These are phyloP conservation scores for Tolypocladium guangdongense DNA, from an alignment of 2,329 filamentous ascomycete genomes.

Conservation along the genomic window DNA sequence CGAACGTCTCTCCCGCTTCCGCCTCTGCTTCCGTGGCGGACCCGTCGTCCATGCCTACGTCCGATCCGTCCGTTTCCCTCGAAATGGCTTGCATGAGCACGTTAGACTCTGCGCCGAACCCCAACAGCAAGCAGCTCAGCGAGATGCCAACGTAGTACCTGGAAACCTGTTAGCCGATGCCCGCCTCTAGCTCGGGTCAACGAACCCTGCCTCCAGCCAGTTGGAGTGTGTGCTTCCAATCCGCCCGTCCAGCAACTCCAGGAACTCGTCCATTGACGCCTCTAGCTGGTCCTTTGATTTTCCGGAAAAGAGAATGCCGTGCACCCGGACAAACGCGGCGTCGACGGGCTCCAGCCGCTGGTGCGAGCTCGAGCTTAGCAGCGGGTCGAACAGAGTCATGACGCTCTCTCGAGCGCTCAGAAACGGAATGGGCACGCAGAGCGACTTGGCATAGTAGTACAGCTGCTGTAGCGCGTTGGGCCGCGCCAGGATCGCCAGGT, in stretches of 20 bases:
- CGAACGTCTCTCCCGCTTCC: conserved; percentile 16
- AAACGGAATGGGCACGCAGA: conserved; percentile 60
- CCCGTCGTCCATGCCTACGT: conserved; percentile 12
- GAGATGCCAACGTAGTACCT: conserved; percentile 24
- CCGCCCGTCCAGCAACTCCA: conserved; percentile 41
- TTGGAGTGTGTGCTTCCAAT: conserved; percentile 37
- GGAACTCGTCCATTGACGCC: conserved; percentile 34
- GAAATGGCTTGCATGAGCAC: conserved; percentile 30
- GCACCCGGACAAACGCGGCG: conserved; percentile 48
- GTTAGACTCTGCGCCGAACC: conserved; percentile 30
- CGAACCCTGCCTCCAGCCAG: conserved; percentile 40
- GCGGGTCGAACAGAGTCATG: conserved; percentile 55
- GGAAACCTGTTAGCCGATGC: conserved; percentile 1
- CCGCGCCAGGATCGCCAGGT: conserved; percentile 68
- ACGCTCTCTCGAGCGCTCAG: conserved; percentile 58
- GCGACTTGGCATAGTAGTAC: conserved; percentile 59
- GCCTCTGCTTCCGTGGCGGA: conserved; percentile 11
- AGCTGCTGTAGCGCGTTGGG: conserved; percentile 61
- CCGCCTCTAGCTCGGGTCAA: too few relatives aligned
- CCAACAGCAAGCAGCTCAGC: conserved; percentile 19
- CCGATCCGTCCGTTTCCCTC: conserved; percentile 15
- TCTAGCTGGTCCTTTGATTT: conserved; percentile 35
- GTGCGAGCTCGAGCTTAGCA: conserved; percentile 28
- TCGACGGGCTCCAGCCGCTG: conserved; percentile 34
- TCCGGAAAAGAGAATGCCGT: conserved; percentile 52